These are phyloP conservation scores for Dothistroma septosporum DNA, from an alignment of 2,329 filamentous ascomycete species.

Conservation along the genomic window DNA sequence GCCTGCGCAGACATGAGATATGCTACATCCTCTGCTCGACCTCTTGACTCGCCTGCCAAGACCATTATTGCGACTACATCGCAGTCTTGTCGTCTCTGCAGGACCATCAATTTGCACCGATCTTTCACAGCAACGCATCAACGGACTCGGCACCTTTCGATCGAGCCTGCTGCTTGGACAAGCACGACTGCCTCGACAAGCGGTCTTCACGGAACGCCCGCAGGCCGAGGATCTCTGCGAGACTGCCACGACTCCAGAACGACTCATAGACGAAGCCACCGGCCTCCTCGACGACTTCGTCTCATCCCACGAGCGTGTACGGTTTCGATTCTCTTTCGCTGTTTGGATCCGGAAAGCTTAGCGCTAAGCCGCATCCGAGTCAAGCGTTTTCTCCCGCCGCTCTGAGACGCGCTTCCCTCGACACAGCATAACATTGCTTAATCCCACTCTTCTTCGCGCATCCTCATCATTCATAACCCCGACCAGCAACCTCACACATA, in stretches of 20 bases:
- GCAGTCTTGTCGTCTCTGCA: too few species aligned
- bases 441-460: conserved; percentile 3
- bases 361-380: conserved; percentile 7
- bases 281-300: neutral
- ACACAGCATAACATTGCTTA: conserved; percentile 12
- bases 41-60: neutral
- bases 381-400: conserved; percentile 2
- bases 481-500: conserved; percentile 4
- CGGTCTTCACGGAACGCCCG: neutral
- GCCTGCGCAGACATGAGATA: neutral
- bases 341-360: neutral
- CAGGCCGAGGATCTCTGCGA: neutral
- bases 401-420: conserved; percentile 12
- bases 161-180: neutral
- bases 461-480: conserved; percentile 8
- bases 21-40: neutral
- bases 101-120: too few species aligned
- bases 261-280: neutral
- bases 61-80: too few species aligned
- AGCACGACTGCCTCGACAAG: neutral
- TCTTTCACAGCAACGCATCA: neutral
- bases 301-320: neutral
- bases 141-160: neutral
- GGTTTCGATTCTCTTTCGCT: neutral
- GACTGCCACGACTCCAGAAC: neutral